phyloP scores from a whole-genome alignment of 139 green algal genomes.

The Picochlorum sp. region DNA sequence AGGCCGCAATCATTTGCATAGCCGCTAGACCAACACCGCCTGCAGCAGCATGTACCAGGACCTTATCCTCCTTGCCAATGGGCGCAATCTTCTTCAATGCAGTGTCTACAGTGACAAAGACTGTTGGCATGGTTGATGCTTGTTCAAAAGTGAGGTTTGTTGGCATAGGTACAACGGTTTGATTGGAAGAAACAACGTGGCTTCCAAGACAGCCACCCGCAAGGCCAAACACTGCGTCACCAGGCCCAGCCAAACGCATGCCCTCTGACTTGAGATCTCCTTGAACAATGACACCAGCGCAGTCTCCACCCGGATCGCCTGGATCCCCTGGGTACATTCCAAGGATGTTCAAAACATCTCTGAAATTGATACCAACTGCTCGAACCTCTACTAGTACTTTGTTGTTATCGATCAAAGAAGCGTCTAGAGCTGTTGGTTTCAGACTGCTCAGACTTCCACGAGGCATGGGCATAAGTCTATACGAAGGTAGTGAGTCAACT shows the following conservation, averaged over 20 bases:
- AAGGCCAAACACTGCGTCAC: constrained; percentile 67
- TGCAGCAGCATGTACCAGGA: constrained; percentile 62
- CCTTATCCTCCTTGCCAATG: constrained; percentile 22
- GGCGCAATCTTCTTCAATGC: constrained; percentile 24
- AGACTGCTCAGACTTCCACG: constrained; percentile 47
- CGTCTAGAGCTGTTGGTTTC: constrained; percentile 10
- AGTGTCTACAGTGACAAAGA: constrained; percentile 61
- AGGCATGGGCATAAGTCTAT: constrained; percentile 24
- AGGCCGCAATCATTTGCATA: constrained; percentile 31
- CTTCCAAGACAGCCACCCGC: constrained; percentile 57
- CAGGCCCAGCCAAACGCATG: constrained; percentile 17
- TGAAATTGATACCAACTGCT: constrained; percentile 49
- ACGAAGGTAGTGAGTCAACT: constrained; percentile 5
- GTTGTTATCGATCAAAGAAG: neutral
- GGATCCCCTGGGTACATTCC: constrained; percentile 53
- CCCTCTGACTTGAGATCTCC: neutral
- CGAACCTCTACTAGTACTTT: constrained; percentile 29
- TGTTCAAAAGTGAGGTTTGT: constrained; percentile 43
- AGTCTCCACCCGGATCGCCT: constrained; percentile 42
- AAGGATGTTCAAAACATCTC: constrained; percentile 56
- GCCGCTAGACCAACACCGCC: constrained; percentile 63
- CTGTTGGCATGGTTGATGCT: constrained; percentile 59
- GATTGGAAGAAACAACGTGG: constrained; percentile 41
- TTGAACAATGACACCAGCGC: constrained; percentile 33
- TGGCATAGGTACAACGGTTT: constrained; percentile 57